Conservation (phyloP, 2,329 filamentous ascomycete species). For the Venturia oleaginea region DNA sequence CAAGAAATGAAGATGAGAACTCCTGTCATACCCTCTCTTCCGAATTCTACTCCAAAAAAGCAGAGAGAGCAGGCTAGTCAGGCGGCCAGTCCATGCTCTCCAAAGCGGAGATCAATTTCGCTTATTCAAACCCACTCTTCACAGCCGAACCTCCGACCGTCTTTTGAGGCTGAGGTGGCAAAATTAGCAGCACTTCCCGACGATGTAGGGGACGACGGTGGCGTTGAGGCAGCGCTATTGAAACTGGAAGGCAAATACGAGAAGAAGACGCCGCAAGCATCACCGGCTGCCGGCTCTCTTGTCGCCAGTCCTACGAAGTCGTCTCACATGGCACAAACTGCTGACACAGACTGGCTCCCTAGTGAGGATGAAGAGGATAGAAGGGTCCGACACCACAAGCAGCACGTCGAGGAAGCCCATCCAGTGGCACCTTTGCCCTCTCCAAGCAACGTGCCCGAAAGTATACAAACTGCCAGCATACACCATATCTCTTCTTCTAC, state of each 20-base stretch:
- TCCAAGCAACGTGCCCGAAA: slow-evolving; percentile 7
- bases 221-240: slow-evolving; percentile 81
- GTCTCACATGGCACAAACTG: neutral
- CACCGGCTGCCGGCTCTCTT: slow-evolving; percentile 23
- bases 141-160: slow-evolving; percentile 49
- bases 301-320: neutral
- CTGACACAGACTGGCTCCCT: slow-evolving; percentile 3
- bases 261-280: slow-evolving; percentile 31
- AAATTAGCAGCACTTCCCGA: slow-evolving; percentile 83
- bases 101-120: slow-evolving; percentile 28
- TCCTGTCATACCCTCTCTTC: neutral
- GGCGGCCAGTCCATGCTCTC: neutral
- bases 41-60: slow-evolving; percentile 1
- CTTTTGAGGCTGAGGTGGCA: slow-evolving; percentile 82
- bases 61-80: neutral
- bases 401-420: slow-evolving; percentile 14
- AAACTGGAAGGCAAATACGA: slow-evolving; percentile 86
- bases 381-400: slow-evolving; percentile 8
- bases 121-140: slow-evolving; percentile 45
- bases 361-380: neutral
- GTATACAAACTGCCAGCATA: slow-evolving; percentile 27
- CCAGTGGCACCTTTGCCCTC: slow-evolving; percentile 14
- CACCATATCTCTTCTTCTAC: slow-evolving; percentile 20
- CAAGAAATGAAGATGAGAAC: neutral
- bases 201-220: slow-evolving; percentile 63